These are phyloP conservation scores for Boehmeria nivea DNA, from an alignment of 306 rosid genomes.

Conservation along the genomic window DNA sequence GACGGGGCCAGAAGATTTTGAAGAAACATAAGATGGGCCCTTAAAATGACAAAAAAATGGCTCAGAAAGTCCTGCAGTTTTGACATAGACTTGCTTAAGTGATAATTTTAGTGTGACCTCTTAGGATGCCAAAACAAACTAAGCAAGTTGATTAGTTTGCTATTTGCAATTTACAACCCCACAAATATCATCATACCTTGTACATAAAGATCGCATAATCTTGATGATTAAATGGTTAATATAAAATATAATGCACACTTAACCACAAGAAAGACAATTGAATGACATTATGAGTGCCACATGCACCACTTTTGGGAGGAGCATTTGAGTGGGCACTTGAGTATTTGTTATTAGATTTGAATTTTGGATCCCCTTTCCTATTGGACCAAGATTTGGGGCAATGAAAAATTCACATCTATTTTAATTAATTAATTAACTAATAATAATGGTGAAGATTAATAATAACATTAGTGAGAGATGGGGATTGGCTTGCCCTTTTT, in stretches of 20 bases:
- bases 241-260: conserved; percentile 23
- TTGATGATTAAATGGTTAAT: conserved; percentile 9
- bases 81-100: background rate
- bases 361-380: conserved; percentile 10
- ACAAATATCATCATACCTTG: conserved; percentile 23
- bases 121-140: conserved; percentile 19
- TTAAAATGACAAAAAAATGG: background rate
- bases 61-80: background rate
- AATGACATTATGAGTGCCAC: conserved; percentile 52
- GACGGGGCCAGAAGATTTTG: conserved; percentile 10
- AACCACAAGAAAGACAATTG: conserved; percentile 61
- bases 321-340: conserved; percentile 53
- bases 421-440: conserved; percentile 11
- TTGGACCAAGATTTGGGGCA: conserved; percentile 11
- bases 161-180: conserved; percentile 17
- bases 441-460: background rate
- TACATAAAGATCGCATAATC: conserved; percentile 25
- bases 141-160: conserved; percentile 24
- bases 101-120: background rate
- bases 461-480: conserved; percentile 7
- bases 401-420: conserved; percentile 14
- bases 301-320: conserved; percentile 45
- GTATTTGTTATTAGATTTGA: conserved; percentile 32
- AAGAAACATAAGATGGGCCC: background rate
- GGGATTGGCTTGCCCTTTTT: conserved; percentile 8